These are phyloP conservation scores for Leishmania major DNA, from an alignment of 208 protist genomes.

Conservation along the genomic window DNA sequence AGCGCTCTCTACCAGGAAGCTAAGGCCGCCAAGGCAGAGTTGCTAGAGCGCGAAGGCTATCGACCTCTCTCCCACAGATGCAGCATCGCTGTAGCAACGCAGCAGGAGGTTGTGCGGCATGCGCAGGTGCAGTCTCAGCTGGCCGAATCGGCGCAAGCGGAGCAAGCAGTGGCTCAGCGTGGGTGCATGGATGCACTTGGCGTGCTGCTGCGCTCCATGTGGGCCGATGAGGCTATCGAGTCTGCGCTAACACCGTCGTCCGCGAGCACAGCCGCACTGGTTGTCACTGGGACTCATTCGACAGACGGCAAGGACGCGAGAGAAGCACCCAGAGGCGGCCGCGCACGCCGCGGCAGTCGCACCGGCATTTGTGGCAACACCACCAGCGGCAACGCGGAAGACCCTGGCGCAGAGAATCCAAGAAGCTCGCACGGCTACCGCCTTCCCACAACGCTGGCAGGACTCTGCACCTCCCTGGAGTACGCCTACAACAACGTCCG, in stretches of 20 bases:
- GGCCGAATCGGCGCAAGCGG: conserved; percentile 29
- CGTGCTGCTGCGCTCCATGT: conserved; percentile 40
- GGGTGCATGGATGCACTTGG: conserved; percentile 30
- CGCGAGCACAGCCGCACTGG: conserved; percentile 3
- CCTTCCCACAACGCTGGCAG: conserved; percentile 31
- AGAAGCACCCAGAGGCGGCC: neutral
- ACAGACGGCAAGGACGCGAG: neutral
- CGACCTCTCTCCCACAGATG: conserved; percentile 7
- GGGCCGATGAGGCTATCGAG: conserved; percentile 39
- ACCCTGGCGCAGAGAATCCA: neutral
- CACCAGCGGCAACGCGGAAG: neutral
- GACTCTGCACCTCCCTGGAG: conserved; percentile 31
- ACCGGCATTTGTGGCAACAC: neutral
- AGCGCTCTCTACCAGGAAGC: conserved; percentile 35
- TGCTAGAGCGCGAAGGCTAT: conserved; percentile 39
- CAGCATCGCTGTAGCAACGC: conserved; percentile 2
- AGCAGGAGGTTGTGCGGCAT: conserved; percentile 26
- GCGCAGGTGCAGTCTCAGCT: conserved; percentile 29
- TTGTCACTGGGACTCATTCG: neutral
- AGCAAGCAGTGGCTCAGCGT: conserved; percentile 27
- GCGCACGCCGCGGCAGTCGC: neutral
- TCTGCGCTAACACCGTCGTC: neutral
- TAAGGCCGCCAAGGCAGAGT: conserved; percentile 33
- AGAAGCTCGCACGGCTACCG: conserved; percentile 4
- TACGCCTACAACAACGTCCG: conserved; percentile 32